phyloP scores from a whole-genome alignment of 2,329 filamentous ascomycete species.

The Erysiphe pulchra region DNA sequence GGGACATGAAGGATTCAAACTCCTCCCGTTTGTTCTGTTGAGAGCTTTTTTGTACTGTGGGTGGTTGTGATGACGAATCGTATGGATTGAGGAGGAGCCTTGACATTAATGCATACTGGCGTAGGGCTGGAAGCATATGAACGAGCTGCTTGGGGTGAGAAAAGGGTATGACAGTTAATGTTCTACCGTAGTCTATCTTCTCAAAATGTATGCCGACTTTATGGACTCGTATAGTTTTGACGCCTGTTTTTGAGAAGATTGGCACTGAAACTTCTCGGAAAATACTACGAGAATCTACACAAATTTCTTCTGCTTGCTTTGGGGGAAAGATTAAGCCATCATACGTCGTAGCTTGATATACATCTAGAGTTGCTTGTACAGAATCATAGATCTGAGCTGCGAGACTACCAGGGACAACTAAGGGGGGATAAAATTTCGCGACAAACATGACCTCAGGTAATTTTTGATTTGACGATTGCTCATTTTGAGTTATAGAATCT shows the following conservation, averaged over 20 bases:
- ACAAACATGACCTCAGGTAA: slow-evolving; percentile 51
- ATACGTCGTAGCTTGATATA: slow-evolving; percentile 20
- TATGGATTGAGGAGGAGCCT: slow-evolving; percentile 28
- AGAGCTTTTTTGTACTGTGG: slow-evolving; percentile 1
- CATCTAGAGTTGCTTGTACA: slow-evolving; percentile 32
- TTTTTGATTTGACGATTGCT: slow-evolving; percentile 21
- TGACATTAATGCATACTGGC: slow-evolving; percentile 50
- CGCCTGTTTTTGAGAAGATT: slow-evolving; percentile 13
- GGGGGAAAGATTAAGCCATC: slow-evolving; percentile 26
- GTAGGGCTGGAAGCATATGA: slow-evolving; percentile 42
- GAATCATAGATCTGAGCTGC: slow-evolving; percentile 35
- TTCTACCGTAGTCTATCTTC: slow-evolving; percentile 45
- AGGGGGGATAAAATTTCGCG: slow-evolving; percentile 46
- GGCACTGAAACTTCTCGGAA: slow-evolving; percentile 21
- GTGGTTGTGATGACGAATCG: slow-evolving; percentile 1
- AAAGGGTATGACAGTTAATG: slow-evolving; percentile 44
- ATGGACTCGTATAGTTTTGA: slow-evolving; percentile 15
- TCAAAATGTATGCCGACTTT: slow-evolving; percentile 40
- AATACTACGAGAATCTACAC: slow-evolving; percentile 32
- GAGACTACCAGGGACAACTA: slow-evolving; percentile 39
- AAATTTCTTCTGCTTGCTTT: slow-evolving; percentile 19
- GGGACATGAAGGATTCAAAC: slow-evolving; percentile 11
- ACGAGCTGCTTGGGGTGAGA: slow-evolving; percentile 55
- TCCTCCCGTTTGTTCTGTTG: slow-evolving; percentile 8
- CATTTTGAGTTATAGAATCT: slow-evolving; percentile 26